Evolutionary conservation across 2,329 filamentous ascomycete species (phyloP), one percentile per base, ranked within the genome.

Genomic region (Clarireedia sp.): DNA sequence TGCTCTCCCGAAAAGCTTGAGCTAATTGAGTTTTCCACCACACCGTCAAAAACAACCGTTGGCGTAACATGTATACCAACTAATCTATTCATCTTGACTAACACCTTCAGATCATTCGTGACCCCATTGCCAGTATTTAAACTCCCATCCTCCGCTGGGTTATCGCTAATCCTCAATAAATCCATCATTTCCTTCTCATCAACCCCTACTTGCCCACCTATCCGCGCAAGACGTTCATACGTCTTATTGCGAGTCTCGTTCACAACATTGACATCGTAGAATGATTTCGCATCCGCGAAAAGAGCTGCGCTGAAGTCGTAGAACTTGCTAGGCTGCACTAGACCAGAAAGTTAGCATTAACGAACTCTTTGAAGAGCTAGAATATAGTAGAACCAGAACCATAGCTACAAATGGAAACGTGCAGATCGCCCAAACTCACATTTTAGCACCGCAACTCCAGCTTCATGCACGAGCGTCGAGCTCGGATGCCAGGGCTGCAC

Each of bases 401-500:
- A 14, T 33, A 10, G 12, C 10, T 2, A 10, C 29, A 33, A 33
- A 33, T 12, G 1, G 29, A 4, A 33, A 33, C 24, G 24, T n/a
- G 24, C 24, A 26, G 24, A 6, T 8, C 24, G 2, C 24, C 17
- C 43, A 14, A 38, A 54, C 2, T 82, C 75, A 6, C 89, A 71
- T 51, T 79, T 80, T 63, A 92, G 78, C 1, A 96, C 89, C 2
- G 90, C 92, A 33, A 90, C 80, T 3, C 77, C 91, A 33, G 90
- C 87, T 78, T 97, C 92, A 74, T 92, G 89, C 55, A 81, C 77
- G 10, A 90, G 78, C 6, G 87, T 90, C 41, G 83, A 90, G 19
- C 87, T 90, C 1, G 92, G 92, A 73, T 97, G 91, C 92, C 92
- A 96, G 14, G 90, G 90, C 74, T 96, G 90, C 66, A 96, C 82